Percentiles rank a stretch among this genome's conserved stretches.
Evolutionary conservation across 2,329 filamentous ascomycete species (phyloP).

Genomic region (Aspergillus intermedius): DNA sequence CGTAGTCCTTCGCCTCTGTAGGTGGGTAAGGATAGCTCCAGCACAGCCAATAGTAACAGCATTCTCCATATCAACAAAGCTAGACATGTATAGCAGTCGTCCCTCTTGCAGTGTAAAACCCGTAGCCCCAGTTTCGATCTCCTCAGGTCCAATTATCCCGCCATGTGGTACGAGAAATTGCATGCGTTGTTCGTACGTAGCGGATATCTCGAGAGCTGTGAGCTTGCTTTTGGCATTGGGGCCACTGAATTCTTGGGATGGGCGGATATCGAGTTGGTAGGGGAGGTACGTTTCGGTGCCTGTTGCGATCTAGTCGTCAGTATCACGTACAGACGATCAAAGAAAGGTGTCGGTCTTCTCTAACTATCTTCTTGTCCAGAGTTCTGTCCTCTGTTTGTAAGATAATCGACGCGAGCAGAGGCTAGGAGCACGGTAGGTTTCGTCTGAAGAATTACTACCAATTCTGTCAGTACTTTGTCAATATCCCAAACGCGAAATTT

Average conservation of each 20-base stretch:
- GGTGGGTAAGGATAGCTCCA: conserved; percentile 74
- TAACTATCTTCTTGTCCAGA: conserved; percentile 31
- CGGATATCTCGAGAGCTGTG: conserved; percentile 50
- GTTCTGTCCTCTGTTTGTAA: conserved; percentile 34
- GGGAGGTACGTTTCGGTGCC: conserved; percentile 49
- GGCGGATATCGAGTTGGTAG: conserved; percentile 60
- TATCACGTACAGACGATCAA: not conserved
- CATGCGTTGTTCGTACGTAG: conserved; percentile 42
- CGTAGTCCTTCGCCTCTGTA: conserved; percentile 62
- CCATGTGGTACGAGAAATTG: conserved; percentile 59
- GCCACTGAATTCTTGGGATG: conserved; percentile 66
- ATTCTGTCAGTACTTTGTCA: conserved; percentile 13
- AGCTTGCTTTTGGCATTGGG: conserved; percentile 62
- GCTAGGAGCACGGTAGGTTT: conserved; percentile 56
- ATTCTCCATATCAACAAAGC: conserved; percentile 68
- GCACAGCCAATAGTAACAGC: conserved; percentile 71
- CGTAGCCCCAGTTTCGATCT: conserved; percentile 32
- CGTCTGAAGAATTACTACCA: conserved; percentile 54
- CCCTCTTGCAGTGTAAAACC: conserved; percentile 54
- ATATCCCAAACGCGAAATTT: not conserved
- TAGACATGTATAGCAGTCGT: conserved; percentile 61
- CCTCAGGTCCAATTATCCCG: conserved; percentile 39
- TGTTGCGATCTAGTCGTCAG: conserved; percentile 11
- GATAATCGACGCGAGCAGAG: conserved; percentile 50
- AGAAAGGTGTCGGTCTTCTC: conserved; percentile 17